Percentiles rank a stretch among this genome's conserved stretches.
phyloP scores from a whole-genome alignment of 352 stramenopile genomes.

The Globisporangium iwayamae region DNA sequence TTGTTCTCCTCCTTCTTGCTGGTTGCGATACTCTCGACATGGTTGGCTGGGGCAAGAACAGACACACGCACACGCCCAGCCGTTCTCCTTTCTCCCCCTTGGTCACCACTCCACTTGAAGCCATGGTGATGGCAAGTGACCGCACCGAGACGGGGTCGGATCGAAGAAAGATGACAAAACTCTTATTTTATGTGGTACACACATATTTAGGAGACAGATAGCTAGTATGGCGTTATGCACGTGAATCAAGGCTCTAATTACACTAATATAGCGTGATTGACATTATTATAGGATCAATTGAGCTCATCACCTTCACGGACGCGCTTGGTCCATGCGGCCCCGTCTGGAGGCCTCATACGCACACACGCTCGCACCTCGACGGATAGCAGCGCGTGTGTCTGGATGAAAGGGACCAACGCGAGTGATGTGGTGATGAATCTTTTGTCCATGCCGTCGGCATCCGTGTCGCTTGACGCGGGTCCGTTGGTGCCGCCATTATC shows the following conservation, averaged over 20 bases:
- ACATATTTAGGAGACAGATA: neutral
- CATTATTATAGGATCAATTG: neutral
- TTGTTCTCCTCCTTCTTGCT: neutral
- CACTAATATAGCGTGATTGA: neutral
- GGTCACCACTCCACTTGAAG: neutral
- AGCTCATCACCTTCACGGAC: neutral
- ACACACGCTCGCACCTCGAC: slow-evolving; percentile 18
- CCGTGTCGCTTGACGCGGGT: slow-evolving; percentile 1
- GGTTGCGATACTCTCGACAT: neutral
- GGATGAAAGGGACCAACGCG: slow-evolving; percentile 18
- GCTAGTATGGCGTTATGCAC: neutral
- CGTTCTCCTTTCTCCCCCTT: slow-evolving; percentile 1
- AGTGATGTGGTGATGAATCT: slow-evolving; percentile 22
- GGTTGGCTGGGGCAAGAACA: neutral
- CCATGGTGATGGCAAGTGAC: slow-evolving; percentile 10
- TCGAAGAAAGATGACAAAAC: neutral
- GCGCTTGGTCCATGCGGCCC: neutral
- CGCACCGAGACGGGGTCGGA: neutral
- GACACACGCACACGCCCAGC: neutral
- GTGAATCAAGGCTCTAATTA: neutral
- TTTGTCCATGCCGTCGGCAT: slow-evolving; percentile 15
- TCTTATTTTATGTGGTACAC: neutral
- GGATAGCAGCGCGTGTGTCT: slow-evolving; percentile 20
- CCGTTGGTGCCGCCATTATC: neutral
- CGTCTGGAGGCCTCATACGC: slow-evolving; percentile 1